Percentiles rank a stretch among this genome's conserved stretches.
Evolutionary conservation across 2,329 filamentous ascomycete species (phyloP).

Genomic region (Talaromyces sp.): DNA sequence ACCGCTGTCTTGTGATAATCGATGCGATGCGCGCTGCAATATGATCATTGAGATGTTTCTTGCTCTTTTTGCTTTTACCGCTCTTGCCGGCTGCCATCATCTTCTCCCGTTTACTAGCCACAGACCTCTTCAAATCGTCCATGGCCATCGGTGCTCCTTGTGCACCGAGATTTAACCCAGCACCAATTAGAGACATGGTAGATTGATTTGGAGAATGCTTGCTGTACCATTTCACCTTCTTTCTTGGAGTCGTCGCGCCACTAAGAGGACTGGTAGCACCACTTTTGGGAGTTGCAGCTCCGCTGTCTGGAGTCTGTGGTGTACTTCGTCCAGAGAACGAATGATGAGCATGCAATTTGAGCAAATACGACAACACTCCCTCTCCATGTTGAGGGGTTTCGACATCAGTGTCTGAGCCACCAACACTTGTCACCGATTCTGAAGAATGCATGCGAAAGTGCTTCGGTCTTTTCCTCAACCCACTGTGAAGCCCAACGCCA

Average conservation of each 20-base stretch:
- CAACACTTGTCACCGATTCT: constrained; percentile 18
- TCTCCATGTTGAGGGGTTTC: constrained; percentile 30
- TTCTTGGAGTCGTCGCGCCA: constrained; percentile 23
- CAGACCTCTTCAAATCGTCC: constrained; percentile 20
- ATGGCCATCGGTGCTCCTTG: constrained; percentile 15
- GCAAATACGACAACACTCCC: constrained; percentile 34
- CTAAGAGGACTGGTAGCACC: constrained; percentile 20
- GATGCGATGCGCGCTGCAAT: constrained; percentile 63
- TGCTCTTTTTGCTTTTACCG: constrained; percentile 40
- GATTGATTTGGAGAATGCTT: constrained; percentile 21
- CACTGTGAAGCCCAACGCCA: constrained; percentile 31
- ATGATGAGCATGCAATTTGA: constrained; percentile 27
- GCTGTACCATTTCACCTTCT: constrained; percentile 30
- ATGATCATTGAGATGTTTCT: constrained; percentile 44
- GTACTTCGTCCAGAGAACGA: constrained; percentile 13
- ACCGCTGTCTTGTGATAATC: constrained; percentile 76
- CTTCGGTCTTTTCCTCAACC: constrained; percentile 22
- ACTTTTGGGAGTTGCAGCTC: constrained; percentile 24
- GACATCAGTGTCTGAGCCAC: constrained; percentile 19
- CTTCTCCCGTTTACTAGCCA: constrained; percentile 16
- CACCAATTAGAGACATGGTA: constrained; percentile 21
- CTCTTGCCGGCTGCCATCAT: constrained; percentile 5
- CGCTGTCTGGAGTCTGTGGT: constrained; percentile 17
- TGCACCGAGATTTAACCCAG: constrained; percentile 19
- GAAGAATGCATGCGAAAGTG: constrained; percentile 19